Evolutionary conservation across 2,329 filamentous ascomycete species (phyloP).

Genomic region (Paracoccidioides lutzii): DNA sequence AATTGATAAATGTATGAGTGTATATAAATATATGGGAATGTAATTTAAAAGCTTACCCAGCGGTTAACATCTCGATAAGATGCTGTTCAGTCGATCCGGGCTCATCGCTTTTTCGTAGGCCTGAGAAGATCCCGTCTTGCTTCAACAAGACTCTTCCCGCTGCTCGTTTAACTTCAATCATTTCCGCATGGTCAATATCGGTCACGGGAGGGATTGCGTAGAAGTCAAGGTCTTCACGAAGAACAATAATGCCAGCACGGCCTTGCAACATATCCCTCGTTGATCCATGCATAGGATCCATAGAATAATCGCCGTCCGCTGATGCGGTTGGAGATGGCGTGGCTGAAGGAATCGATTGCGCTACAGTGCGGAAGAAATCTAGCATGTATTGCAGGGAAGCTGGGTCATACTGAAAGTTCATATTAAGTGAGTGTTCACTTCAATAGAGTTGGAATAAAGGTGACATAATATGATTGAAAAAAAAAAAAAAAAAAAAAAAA

Average conservation of each 20-base stretch:
- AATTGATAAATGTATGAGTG: neutral
- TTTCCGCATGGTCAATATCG: conserved; percentile 74
- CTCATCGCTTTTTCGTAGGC: conserved; percentile 87
- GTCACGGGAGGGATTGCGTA: conserved; percentile 82
- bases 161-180: conserved; percentile 92
- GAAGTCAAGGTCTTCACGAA: conserved; percentile 93
- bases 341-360: conserved; percentile 72
- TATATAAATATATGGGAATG: neutral
- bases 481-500: conserved; percentile 12
- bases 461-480: conserved; percentile 1
- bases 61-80: conserved; percentile 97
- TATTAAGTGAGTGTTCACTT: neutral
- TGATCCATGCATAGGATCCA: conserved; percentile 59
- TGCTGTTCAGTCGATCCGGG: conserved; percentile 94
- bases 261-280: conserved; percentile 69
- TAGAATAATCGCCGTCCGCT: conserved; percentile 47
- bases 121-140: conserved; percentile 93
- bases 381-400: conserved; percentile 97
- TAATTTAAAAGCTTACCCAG: conserved; percentile 54
- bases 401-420: conserved; percentile 70
- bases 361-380: conserved; percentile 92
- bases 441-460: too few species aligned
- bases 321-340: conserved; percentile 52
- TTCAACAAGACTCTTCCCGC: conserved; percentile 73
- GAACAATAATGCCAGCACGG: conserved; percentile 88